Conservation (phyloP, 257 asterid genomes). For the Petunia axillaris region DNA sequence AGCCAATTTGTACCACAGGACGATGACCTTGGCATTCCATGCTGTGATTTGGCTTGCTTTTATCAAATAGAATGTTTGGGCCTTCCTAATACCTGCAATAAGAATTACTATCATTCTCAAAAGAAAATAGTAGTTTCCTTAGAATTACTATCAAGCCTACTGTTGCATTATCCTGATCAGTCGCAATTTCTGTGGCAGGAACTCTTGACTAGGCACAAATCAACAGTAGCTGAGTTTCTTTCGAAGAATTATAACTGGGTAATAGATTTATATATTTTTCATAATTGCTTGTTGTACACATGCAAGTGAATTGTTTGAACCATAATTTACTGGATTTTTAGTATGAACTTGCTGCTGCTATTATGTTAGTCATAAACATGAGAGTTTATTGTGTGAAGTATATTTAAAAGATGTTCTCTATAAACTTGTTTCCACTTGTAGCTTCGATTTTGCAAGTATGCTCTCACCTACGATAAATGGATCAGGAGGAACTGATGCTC, state of each 20-base stretch:
- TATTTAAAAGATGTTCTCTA: neutral
- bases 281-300: neutral
- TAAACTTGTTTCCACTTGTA: conserved; percentile 9
- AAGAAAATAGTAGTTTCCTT: neutral
- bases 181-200: conserved; percentile 17
- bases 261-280: conserved; percentile 15
- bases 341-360: conserved; percentile 16
- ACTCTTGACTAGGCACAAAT: conserved; percentile 36
- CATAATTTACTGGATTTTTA: conserved; percentile 1
- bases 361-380: neutral
- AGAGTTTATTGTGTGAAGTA: neutral
- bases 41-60: conserved; percentile 1
- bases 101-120: conserved; percentile 9
- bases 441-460: neutral
- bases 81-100: neutral
- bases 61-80: conserved; percentile 15
- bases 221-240: conserved; percentile 35
- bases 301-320: conserved; percentile 5
- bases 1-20: conserved; percentile 1
- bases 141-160: neutral
- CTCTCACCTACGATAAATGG: neutral
- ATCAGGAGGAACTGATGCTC: neutral
- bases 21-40: neutral
- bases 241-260: conserved; percentile 37
- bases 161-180: neutral